These are phyloP conservation scores for Thermoascus crustaceus DNA, from an alignment of 2,329 filamentous ascomycete genomes.

Conservation along the genomic window DNA sequence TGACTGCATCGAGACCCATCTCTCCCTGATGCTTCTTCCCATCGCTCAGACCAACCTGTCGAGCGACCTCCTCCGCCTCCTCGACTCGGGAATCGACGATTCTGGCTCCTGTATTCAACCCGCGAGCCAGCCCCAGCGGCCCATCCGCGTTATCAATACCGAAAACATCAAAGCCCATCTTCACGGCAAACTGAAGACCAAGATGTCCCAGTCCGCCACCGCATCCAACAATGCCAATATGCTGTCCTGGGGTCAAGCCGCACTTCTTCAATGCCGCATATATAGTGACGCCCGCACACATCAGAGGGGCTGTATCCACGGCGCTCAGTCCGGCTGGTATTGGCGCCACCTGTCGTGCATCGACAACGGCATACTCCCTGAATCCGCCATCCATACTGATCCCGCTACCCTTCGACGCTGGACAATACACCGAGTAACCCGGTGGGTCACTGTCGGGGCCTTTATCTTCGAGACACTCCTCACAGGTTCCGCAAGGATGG, in stretches of 20 bases:
- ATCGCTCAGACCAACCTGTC: constrained; percentile 13
- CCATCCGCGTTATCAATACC: constrained; percentile 26
- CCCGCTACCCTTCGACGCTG: constrained; percentile 5
- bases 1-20: constrained; percentile 40
- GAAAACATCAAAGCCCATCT: constrained; percentile 27
- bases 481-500: constrained; percentile 10
- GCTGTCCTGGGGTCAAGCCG: constrained; percentile 19
- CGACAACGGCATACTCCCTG: constrained; percentile 16
- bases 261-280: constrained; percentile 34
- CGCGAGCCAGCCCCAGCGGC: constrained; percentile 20
- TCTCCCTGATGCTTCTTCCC: constrained; percentile 16
- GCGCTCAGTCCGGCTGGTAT: constrained; percentile 24
- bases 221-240: constrained; percentile 35
- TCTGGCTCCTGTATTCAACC: constrained; percentile 22
- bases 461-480: constrained; percentile 12
- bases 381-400: constrained; percentile 14
- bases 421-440: constrained; percentile 10
- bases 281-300: constrained; percentile 37
- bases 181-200: constrained; percentile 29
- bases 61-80: constrained; percentile 21
- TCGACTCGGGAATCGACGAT: constrained; percentile 34
- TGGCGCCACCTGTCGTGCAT: constrained; percentile 13
- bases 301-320: constrained; percentile 33
- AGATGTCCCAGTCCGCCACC: constrained; percentile 31
- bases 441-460: constrained; percentile 6